Evolutionary conservation across 208 protist species (phyloP).

Genomic region (Leishmania gerbilli): DNA sequence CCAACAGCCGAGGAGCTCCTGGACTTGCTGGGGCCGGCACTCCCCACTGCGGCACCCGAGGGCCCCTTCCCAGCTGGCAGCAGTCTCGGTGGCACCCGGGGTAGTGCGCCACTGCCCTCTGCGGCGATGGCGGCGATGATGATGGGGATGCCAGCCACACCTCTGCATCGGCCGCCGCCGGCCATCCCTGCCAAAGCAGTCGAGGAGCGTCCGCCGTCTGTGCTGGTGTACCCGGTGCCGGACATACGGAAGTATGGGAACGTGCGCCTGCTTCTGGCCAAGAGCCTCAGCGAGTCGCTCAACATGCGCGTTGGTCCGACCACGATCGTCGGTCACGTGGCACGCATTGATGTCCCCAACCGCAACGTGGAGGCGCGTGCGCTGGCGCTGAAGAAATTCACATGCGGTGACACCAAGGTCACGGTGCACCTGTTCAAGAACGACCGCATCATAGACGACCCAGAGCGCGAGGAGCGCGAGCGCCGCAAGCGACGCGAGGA

Average conservation of each 20-base stretch:
- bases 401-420: slow-evolving; percentile 64
- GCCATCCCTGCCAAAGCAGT: slow-evolving; percentile 73
- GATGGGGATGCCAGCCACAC: slow-evolving; percentile 14
- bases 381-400: slow-evolving; percentile 77
- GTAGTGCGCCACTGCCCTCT: not conserved
- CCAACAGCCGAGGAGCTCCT: slow-evolving; percentile 64
- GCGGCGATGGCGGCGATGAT: slow-evolving; percentile 8
- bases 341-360: slow-evolving; percentile 82
- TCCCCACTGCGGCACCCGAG: not conserved
- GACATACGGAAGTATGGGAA: slow-evolving; percentile 54
- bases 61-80: not conserved
- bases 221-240: slow-evolving; percentile 86
- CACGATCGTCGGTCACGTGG: slow-evolving; percentile 76
- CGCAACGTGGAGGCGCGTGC: slow-evolving; percentile 83
- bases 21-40: slow-evolving; percentile 50
- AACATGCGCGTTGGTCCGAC: slow-evolving; percentile 86
- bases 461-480: slow-evolving; percentile 22
- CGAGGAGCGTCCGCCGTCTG: slow-evolving; percentile 67
- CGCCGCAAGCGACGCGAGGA: slow-evolving; percentile 4
- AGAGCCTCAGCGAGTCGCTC: slow-evolving; percentile 81
- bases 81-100: not conserved
- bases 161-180: slow-evolving; percentile 69
- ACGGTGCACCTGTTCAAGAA: slow-evolving; percentile 86
- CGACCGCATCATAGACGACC: slow-evolving; percentile 88
- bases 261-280: slow-evolving; percentile 72